Percentiles rank a stretch among this genome's conserved stretches.
These are phyloP conservation scores for Zygotorulaspora mrakii DNA, from an alignment of 1,139 yeast species.

Conservation along the genomic window DNA sequence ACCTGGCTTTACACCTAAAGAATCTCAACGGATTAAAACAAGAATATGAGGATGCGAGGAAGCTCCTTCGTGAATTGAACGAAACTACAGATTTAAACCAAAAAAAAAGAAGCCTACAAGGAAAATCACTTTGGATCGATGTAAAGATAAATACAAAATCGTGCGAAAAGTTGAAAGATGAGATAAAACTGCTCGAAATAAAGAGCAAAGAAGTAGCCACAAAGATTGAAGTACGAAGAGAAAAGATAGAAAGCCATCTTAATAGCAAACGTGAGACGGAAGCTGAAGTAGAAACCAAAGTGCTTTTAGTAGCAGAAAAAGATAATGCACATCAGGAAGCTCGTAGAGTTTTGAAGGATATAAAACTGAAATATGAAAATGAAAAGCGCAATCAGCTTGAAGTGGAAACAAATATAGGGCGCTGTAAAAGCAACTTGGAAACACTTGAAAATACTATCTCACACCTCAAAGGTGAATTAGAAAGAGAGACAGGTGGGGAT, in stretches of 20 bases:
- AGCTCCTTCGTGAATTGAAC: slow-evolving; percentile 33
- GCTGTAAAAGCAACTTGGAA: slow-evolving; percentile 35
- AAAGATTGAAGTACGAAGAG: slow-evolving; percentile 20
- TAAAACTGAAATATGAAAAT: slow-evolving; percentile 22
- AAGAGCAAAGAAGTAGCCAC: slow-evolving; percentile 11
- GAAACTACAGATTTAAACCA: slow-evolving; percentile 41
- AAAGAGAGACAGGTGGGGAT: slow-evolving; percentile 34
- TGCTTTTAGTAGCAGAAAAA: slow-evolving; percentile 25
- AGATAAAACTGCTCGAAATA: slow-evolving; percentile 30
- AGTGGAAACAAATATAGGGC: slow-evolving; percentile 35
- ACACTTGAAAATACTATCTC: slow-evolving; percentile 42
- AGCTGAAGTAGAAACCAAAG: slow-evolving; percentile 30
- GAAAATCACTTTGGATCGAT: slow-evolving; percentile 64
- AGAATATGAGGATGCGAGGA: slow-evolving; percentile 38
- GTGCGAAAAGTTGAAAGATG: slow-evolving; percentile 27
- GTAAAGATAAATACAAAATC: slow-evolving; percentile 31
- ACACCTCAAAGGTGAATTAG: slow-evolving; percentile 38
- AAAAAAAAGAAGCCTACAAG: slow-evolving; percentile 47
- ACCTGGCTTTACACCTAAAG: slow-evolving; percentile 28
- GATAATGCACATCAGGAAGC: slow-evolving; percentile 27
- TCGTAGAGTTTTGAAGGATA: slow-evolving; percentile 24
- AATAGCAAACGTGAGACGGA: slow-evolving; percentile 21
- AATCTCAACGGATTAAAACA: slow-evolving; percentile 31
- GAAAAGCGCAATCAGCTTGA: slow-evolving; percentile 30
- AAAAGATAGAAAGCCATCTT: slow-evolving; percentile 27